phyloP scores from a whole-genome alignment of 106 monocot genomes.

The Amphibolis antarctica region DNA sequence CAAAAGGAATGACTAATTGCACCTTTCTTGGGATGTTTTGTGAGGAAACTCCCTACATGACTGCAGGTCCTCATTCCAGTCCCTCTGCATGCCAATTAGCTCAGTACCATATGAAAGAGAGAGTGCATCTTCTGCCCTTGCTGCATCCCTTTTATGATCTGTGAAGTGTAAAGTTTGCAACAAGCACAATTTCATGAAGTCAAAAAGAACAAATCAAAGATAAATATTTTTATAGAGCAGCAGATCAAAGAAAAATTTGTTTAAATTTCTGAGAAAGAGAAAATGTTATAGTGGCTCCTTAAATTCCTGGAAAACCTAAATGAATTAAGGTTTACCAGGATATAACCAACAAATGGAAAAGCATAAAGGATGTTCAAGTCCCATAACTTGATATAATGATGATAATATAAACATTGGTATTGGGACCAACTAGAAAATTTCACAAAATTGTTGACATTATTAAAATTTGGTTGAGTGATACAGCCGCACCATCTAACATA shows the following conservation, averaged over 20 bases:
- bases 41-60: slow-evolving; percentile 97
- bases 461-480: too few relatives aligned
- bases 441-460: too few relatives aligned
- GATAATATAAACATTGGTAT: too few relatives aligned
- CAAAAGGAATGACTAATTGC: neutral
- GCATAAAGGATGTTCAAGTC: too few relatives aligned
- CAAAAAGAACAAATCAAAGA: neutral
- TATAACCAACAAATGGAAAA: too few relatives aligned
- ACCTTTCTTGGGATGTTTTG: slow-evolving; percentile 82
- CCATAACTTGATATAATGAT: too few relatives aligned
- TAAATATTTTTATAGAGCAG: neutral
- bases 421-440: too few relatives aligned
- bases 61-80: slow-evolving; percentile 98
- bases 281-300: too few relatives aligned
- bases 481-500: too few relatives aligned
- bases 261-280: too few relatives aligned
- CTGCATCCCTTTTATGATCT: slow-evolving; percentile 88
- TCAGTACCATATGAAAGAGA: slow-evolving; percentile 77
- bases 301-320: too few relatives aligned
- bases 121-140: slow-evolving; percentile 89
- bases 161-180: slow-evolving; percentile 2
- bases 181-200: neutral
- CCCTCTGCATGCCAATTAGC: slow-evolving; percentile 95
- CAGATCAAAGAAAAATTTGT: neutral
- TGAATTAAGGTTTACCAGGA: too few relatives aligned